Evolutionary conservation across 495 filamentous ascomycete genomes (phyloP).

Genomic region (Aspergillus heteromorphus): DNA sequence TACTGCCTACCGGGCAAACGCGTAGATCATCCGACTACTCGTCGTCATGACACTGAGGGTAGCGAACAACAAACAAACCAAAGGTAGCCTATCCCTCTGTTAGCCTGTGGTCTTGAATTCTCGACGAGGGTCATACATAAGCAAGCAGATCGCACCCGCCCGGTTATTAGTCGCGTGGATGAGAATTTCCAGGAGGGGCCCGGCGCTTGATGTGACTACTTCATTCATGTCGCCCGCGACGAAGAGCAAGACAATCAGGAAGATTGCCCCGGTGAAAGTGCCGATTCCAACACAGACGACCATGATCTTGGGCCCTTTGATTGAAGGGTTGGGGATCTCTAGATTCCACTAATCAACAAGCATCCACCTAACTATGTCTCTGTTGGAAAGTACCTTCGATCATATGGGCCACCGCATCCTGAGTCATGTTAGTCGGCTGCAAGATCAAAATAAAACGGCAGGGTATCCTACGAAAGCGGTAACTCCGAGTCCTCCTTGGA

Average conservation of each 20-base stretch:
- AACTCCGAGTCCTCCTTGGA: conserved; percentile 57
- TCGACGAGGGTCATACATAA: conserved; percentile 44
- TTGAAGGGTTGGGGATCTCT: conserved; percentile 66
- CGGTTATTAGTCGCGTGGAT: conserved; percentile 61
- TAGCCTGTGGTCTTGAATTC: conserved; percentile 3
- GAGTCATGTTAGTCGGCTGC: conserved; percentile 7
- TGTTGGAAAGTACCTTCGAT: conserved; percentile 34
- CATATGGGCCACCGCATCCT: conserved; percentile 53
- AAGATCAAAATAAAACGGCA: background rate
- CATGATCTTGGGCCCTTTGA: conserved; percentile 68
- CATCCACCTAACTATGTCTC: background rate
- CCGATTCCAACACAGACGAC: conserved; percentile 66
- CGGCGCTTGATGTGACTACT: conserved; percentile 57
- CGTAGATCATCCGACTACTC: conserved; percentile 69
- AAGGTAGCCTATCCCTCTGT: conserved; percentile 48
- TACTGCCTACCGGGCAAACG: conserved; percentile 51
- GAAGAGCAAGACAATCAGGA: conserved; percentile 61
- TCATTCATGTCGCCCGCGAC: conserved; percentile 53
- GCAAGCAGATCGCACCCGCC: conserved; percentile 60
- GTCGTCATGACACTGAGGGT: conserved; percentile 71
- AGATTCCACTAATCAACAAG: background rate
- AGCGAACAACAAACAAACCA: conserved; percentile 68
- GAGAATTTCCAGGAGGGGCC: conserved; percentile 66
- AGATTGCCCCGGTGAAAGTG: conserved; percentile 61
- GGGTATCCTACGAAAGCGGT: conserved; percentile 49